These are phyloP conservation scores for Leishmania arabica DNA, from an alignment of 208 protist species.

Conservation along the genomic window DNA sequence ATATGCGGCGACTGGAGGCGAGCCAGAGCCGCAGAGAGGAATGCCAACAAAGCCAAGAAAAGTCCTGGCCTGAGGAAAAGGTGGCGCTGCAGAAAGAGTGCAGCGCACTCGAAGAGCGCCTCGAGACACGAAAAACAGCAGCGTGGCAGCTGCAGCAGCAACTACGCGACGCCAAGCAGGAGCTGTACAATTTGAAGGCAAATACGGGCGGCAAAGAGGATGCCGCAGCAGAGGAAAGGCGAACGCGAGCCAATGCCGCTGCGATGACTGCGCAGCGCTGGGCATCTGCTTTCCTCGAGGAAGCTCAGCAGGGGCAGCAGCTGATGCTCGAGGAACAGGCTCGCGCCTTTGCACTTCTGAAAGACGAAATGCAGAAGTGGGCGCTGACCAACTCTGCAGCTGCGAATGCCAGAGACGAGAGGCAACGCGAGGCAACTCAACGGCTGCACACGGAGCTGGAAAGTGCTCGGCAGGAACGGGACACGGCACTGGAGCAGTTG, in stretches of 20 bases:
- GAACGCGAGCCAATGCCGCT: constrained; percentile 7
- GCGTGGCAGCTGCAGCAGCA: constrained; percentile 28
- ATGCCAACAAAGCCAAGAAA: constrained; percentile 2
- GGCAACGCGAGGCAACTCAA: constrained; percentile 18
- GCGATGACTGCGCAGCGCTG: constrained; percentile 14
- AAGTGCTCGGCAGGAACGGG: constrained; percentile 26
- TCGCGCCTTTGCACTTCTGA: constrained; percentile 7
- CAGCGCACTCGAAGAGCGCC: constrained; percentile 23
- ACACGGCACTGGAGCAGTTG: constrained; percentile 3
- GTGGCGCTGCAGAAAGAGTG: constrained; percentile 15
- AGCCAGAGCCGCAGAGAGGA: neutral
- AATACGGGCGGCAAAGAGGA: constrained; percentile 6
- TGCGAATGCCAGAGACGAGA: constrained; percentile 11
- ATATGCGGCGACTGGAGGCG: neutral
- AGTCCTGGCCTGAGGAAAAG: constrained; percentile 24
- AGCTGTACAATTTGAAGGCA: constrained; percentile 15
- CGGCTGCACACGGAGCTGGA: constrained; percentile 16
- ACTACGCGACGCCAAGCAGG: constrained; percentile 24
- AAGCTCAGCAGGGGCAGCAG: constrained; percentile 27
- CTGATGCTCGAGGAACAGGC: constrained; percentile 22
- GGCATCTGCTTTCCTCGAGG: constrained; percentile 18
- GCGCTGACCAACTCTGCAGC: neutral
- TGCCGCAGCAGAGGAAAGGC: neutral
- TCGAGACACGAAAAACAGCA: constrained; percentile 22
- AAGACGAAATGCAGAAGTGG: constrained; percentile 4